Evolutionary conservation across 805 yeast species (phyloP).

Genomic region (Saccharomycopsis guyanensis): DNA sequence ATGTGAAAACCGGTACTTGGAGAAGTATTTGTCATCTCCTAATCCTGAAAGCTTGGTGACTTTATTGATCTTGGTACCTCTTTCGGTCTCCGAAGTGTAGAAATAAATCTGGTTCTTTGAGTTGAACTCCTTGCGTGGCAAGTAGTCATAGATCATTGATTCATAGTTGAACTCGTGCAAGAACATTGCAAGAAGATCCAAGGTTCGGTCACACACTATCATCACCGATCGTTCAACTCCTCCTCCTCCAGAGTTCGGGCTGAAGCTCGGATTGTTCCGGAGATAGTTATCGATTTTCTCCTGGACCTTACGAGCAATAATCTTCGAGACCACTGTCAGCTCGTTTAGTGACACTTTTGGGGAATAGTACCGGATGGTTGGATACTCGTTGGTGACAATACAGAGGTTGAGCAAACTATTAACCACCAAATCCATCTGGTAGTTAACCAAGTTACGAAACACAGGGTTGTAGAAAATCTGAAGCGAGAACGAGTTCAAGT

Average conservation of each 20-base stretch:
- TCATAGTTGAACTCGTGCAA: constrained; percentile 88
- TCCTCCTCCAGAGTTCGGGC: constrained; percentile 56
- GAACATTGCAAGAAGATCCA: constrained; percentile 78
- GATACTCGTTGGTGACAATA: constrained; percentile 79
- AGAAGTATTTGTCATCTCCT: constrained; percentile 59
- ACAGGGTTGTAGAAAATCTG: constrained; percentile 63
- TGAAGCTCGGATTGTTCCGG: constrained; percentile 57
- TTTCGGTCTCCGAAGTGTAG: constrained; percentile 51
- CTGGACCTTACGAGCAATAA: constrained; percentile 70
- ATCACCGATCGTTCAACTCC: constrained; percentile 60
- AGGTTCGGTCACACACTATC: constrained; percentile 71
- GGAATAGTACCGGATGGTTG: constrained; percentile 68
- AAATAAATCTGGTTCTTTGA: constrained; percentile 21
- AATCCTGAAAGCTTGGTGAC: constrained; percentile 45
- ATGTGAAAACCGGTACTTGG: constrained; percentile 61
- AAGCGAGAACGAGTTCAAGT: constrained; percentile 40
- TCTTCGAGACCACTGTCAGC: constrained; percentile 54
- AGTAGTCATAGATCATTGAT: constrained; percentile 77
- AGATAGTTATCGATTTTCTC: constrained; percentile 66
- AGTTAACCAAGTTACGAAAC: constrained; percentile 54
- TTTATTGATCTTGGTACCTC: constrained; percentile 35
- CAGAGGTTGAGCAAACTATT: constrained; percentile 63
- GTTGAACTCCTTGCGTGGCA: constrained; percentile 40
- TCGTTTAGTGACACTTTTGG: constrained; percentile 44
- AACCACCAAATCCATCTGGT: constrained; percentile 53